phyloP scores from a whole-genome alignment of 1,284 basidiomycete genomes.

The Pseudozyma sp. region DNA sequence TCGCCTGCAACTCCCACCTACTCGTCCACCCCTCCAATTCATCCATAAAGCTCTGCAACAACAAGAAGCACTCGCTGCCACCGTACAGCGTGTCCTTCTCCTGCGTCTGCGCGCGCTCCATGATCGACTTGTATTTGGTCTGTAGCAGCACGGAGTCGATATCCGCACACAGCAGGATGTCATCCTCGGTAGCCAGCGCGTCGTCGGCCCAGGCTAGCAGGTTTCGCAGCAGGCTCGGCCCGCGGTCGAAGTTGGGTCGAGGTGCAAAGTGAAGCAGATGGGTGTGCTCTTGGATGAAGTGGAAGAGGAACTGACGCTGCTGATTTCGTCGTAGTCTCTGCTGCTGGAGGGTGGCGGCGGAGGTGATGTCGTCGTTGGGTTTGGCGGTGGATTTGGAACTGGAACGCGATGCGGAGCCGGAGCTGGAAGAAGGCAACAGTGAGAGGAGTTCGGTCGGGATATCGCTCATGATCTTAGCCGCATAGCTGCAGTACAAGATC shows the following conservation, averaged over 20 bases:
- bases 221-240: slow-evolving; percentile 41
- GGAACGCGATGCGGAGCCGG: neutral
- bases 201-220: slow-evolving; percentile 43
- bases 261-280: slow-evolving; percentile 51
- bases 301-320: slow-evolving; percentile 48
- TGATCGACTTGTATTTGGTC: slow-evolving; percentile 51
- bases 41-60: slow-evolving; percentile 47
- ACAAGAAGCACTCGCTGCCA: slow-evolving; percentile 42
- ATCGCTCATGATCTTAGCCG: slow-evolving; percentile 54
- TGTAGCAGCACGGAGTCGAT: slow-evolving; percentile 52
- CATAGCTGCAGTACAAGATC: slow-evolving; percentile 50
- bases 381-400: slow-evolving; percentile 19
- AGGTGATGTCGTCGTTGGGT: slow-evolving; percentile 1
- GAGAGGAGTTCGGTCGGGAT: slow-evolving; percentile 44
- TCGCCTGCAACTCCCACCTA: slow-evolving; percentile 44
- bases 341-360: slow-evolving; percentile 7
- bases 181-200: slow-evolving; percentile 31
- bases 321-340: slow-evolving; percentile 32
- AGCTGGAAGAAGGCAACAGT: slow-evolving; percentile 22
- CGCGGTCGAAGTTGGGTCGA: slow-evolving; percentile 45
- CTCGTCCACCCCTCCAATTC: slow-evolving; percentile 45
- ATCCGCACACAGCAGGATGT: slow-evolving; percentile 45
- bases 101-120: slow-evolving; percentile 47
- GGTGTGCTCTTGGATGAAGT: slow-evolving; percentile 51
- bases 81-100: slow-evolving; percentile 43